These are phyloP conservation scores for Trichothecium sympodiale DNA, from an alignment of 2,329 filamentous ascomycete species.

Conservation along the genomic window DNA sequence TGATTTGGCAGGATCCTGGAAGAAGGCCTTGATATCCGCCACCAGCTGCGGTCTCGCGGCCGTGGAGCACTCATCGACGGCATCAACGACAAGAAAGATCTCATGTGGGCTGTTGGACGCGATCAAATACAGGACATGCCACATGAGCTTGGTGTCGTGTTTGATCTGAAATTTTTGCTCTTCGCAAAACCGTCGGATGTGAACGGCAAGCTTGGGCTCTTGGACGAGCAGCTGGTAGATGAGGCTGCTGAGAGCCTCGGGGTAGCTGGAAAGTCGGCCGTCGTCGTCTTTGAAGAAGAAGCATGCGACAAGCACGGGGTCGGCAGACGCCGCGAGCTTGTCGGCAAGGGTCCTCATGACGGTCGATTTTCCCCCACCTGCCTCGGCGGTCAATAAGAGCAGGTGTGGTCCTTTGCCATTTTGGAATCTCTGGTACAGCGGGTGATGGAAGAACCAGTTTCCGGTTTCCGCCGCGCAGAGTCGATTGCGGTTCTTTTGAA, in stretches of 20 bases:
- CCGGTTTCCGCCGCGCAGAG: background rate
- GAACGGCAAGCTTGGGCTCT: background rate
- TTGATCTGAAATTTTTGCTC: background rate
- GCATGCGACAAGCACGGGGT: background rate
- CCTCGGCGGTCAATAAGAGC: background rate
- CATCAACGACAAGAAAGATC: background rate
- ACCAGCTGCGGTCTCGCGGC: background rate
- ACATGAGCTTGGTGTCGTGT: background rate
- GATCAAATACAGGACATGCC: background rate
- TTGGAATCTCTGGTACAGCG: background rate
- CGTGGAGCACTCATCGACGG: background rate
- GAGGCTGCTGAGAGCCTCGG: background rate
- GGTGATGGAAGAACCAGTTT: constrained; percentile 1
- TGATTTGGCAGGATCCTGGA: background rate
- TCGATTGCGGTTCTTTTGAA: background rate
- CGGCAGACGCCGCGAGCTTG: background rate
- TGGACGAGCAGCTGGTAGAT: background rate
- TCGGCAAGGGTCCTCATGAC: constrained; percentile 1
- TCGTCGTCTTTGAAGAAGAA: constrained; percentile 2
- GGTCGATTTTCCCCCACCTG: background rate
- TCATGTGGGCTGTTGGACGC: background rate
- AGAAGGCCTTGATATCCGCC: background rate
- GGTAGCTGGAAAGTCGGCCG: background rate
- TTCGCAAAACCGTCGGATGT: background rate
- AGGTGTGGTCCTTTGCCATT: background rate